Percentiles rank a stretch among this genome's conserved stretches.
Conservation (phyloP, 768 basidiomycete genomes). For the Mycena metata region DNA sequence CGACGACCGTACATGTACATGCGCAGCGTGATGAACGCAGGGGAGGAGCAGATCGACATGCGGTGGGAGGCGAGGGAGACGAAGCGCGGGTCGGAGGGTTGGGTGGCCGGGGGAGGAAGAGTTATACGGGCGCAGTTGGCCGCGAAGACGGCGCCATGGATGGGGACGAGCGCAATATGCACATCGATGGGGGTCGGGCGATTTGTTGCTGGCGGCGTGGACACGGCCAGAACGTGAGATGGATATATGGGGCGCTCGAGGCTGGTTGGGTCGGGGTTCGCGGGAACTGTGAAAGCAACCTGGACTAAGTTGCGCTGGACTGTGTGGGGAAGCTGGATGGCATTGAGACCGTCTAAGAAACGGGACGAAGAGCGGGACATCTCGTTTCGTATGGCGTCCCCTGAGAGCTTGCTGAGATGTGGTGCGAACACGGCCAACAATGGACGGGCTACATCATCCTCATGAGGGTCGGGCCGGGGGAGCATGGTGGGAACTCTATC, state of each 20-base stretch:
- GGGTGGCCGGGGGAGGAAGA: slow-evolving; percentile 32
- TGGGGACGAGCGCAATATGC: slow-evolving; percentile 45
- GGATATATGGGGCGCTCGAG: slow-evolving; percentile 7
- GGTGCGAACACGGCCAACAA: slow-evolving; percentile 58
- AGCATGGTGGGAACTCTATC: background rate
- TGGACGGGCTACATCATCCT: slow-evolving; percentile 50
- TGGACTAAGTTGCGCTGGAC: background rate
- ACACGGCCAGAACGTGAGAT: slow-evolving; percentile 22
- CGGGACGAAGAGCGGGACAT: background rate
- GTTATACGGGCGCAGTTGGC: slow-evolving; percentile 51
- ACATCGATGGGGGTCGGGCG: background rate
- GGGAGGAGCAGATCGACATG: slow-evolving; percentile 59
- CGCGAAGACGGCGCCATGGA: slow-evolving; percentile 56
- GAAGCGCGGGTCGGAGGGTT: slow-evolving; percentile 19
- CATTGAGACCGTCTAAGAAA: slow-evolving; percentile 9
- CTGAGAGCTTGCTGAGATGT: slow-evolving; percentile 55
- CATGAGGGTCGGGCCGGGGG: slow-evolving; percentile 23
- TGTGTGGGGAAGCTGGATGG: slow-evolving; percentile 7
- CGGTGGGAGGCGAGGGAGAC: slow-evolving; percentile 59
- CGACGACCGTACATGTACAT: slow-evolving; percentile 63
- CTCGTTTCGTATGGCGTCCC: slow-evolving; percentile 57
- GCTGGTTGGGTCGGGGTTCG: background rate
- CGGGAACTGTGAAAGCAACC: background rate
- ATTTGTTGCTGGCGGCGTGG: background rate
- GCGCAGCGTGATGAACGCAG: slow-evolving; percentile 60